A percentile compares a stretch with the other conserved stretches of the same genome.
phyloP scores from a whole-genome alignment of 1,139 yeast species.

The Saccharomyces hybrid region DNA sequence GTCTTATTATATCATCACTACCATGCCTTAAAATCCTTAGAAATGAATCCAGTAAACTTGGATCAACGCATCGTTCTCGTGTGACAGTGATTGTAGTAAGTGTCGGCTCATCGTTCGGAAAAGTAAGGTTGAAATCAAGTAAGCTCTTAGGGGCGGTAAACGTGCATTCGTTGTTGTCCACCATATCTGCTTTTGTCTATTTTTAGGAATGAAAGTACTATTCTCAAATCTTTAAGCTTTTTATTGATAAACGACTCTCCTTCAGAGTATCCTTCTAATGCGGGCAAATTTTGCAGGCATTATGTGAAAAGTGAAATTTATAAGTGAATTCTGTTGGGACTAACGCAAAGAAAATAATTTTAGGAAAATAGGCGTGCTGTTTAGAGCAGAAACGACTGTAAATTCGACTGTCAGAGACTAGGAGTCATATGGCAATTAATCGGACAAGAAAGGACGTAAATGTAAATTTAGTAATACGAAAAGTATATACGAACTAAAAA shows the following conservation, averaged over 20 bases:
- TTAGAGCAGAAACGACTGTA: not conserved
- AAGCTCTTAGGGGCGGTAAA: not conserved
- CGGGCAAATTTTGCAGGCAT: not conserved
- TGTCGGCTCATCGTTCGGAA: conserved; percentile 14
- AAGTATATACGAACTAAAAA: conserved; percentile 26
- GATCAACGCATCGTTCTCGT: conserved; percentile 35
- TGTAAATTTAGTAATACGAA: not conserved
- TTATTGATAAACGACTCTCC: not conserved
- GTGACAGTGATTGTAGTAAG: conserved; percentile 20
- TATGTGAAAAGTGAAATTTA: not conserved
- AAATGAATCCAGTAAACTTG: conserved; percentile 37
- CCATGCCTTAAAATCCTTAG: conserved; percentile 36
- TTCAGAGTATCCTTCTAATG: not conserved
- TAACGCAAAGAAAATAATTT: not conserved
- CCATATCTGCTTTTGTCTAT: not conserved
- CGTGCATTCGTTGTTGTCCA: not conserved
- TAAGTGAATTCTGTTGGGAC: not conserved
- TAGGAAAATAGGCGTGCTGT: not conserved
- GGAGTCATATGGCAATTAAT: not conserved
- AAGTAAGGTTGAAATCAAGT: conserved; percentile 4
- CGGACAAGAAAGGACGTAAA: not conserved
- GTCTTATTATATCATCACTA: conserved; percentile 39
- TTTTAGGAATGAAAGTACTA: not conserved
- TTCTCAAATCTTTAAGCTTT: not conserved
- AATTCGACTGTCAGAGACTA: not conserved